phyloP scores from a whole-genome alignment of 257 asterid genomes.

The Rehmannia glutinosa region DNA sequence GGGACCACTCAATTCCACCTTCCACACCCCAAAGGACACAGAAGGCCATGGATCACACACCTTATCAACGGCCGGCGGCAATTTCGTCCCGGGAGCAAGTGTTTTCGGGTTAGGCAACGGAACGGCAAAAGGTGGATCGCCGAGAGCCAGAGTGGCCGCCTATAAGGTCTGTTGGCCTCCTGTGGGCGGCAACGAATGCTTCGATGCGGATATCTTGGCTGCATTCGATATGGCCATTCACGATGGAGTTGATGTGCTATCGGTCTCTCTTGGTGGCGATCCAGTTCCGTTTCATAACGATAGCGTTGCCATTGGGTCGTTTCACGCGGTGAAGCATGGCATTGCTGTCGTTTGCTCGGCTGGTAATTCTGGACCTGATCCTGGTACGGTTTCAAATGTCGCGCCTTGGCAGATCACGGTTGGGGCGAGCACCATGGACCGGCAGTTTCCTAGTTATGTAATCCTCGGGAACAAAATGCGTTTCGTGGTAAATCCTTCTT shows the following conservation, averaged over 20 bases:
- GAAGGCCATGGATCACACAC: conserved; percentile 95
- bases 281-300: conserved; percentile 52
- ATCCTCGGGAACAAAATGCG: conserved; percentile 48
- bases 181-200: conserved; percentile 53
- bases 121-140: conserved; percentile 91
- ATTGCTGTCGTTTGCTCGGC: conserved; percentile 79
- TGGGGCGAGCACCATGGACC: conserved; percentile 83
- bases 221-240: conserved; percentile 80
- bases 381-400: conserved; percentile 58
- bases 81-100: conserved; percentile 58
- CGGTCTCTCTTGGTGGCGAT: conserved; percentile 78
- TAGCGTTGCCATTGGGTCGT: conserved; percentile 81
- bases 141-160: conserved; percentile 82
- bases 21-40: conserved; percentile 57
- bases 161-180: conserved; percentile 96
- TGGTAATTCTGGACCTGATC: conserved; percentile 78
- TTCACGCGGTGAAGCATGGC: conserved; percentile 80
- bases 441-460: conserved; percentile 61
- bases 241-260: conserved; percentile 90
- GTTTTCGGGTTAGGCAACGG: conserved; percentile 81
- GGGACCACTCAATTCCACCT: conserved; percentile 64
- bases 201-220: conserved; percentile 83
- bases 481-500: conserved; percentile 32
- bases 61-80: conserved; percentile 87
- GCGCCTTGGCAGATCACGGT: conserved; percentile 95